Base-by-base conservation (phyloP, 768 basidiomycete species). In the Boletus subcaerulescens region DNA sequence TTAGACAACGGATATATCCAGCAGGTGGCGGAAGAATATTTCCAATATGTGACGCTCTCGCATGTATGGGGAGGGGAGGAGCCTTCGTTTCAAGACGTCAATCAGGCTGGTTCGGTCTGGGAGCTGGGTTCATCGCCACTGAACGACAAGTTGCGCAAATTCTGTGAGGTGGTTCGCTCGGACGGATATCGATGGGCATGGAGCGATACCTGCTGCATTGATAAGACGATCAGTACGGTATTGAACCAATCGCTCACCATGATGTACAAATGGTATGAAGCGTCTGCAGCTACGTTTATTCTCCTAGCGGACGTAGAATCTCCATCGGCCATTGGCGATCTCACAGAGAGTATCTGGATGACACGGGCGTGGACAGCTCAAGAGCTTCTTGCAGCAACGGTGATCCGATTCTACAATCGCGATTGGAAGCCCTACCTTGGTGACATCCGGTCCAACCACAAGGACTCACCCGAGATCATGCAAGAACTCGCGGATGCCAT, bases 261-360 rank as follows among this genome's bases (percentile, higher is more conserved):
- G 46, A 55, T 60, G 57, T 60, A 61, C 45, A 50, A 24, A 10
- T 59, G 60, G 60, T 61, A 61, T n/a, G 45, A 47, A 26, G 33
- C 44, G 3, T 55, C 60, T 1, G 45, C 57, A 9, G 40, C 40
- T 13, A 61, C 49, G 1, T 10, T 61, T 8, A 41, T 45, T 6
- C 22, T 41, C 7, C 61, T 62, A 4, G 14, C 11, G 24, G 32
- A 17, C 8, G 38, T 44, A 4, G 12, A 2, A 1, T 22, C 46
- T 14, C 41, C 35, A 4, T 55, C 38, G 5, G 26, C 10, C n/a
- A 17, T 31, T 12, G 45, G 40, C 2, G 41, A 20, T 29, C 52
- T 61, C 13, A 18, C 18, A 6, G 10, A 4, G 12, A 55, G 48
- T 33, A 1, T 8, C 1, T 61, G 60, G 60, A 52, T 58, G 61